A percentile compares a stretch with the other conserved stretches of the same genome.
These are phyloP conservation scores for Candida sanyaensis DNA, from an alignment of 1,139 yeast species.

Conservation along the genomic window DNA sequence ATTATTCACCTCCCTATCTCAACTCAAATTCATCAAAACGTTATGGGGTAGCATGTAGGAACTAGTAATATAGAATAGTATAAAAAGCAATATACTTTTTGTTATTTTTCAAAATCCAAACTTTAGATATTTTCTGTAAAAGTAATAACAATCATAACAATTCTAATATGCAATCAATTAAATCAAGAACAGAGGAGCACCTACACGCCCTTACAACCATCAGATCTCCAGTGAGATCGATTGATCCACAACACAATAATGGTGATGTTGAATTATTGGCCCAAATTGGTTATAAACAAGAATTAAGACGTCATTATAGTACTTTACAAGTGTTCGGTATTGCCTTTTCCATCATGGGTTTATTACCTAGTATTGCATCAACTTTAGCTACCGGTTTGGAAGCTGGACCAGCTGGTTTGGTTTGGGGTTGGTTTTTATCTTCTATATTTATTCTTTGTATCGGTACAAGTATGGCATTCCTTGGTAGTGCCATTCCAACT, in stretches of 20 bases:
- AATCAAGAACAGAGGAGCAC: constrained; percentile 24
- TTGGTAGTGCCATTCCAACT: constrained; percentile 71
- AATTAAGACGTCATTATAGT: constrained; percentile 46
- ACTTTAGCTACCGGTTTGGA: constrained; percentile 39
- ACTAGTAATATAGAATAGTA: too few species aligned
- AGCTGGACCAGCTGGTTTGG: constrained; percentile 48
- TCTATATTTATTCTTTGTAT: constrained; percentile 57
- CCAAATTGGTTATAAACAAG: constrained; percentile 56
- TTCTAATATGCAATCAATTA: constrained; percentile 11
- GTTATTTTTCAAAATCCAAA: too few species aligned
- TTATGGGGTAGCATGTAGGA: too few species aligned
- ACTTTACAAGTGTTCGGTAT: constrained; percentile 48
- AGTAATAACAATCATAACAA: too few species aligned
- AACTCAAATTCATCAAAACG: too few species aligned
- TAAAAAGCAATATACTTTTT: not conserved
- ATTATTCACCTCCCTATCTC: too few species aligned
- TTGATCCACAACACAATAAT: constrained; percentile 26
- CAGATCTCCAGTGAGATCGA: constrained; percentile 27
- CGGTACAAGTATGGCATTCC: constrained; percentile 63
- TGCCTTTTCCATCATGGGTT: too few species aligned
- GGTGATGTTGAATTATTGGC: constrained; percentile 51
- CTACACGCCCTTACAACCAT: constrained; percentile 22
- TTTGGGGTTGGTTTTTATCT: constrained; percentile 74
- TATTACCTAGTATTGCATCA: constrained; percentile 34
- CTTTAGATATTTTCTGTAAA: too few species aligned